Base-by-base conservation (phyloP, 805 yeast species). In the Sungouiella blattae region DNA sequence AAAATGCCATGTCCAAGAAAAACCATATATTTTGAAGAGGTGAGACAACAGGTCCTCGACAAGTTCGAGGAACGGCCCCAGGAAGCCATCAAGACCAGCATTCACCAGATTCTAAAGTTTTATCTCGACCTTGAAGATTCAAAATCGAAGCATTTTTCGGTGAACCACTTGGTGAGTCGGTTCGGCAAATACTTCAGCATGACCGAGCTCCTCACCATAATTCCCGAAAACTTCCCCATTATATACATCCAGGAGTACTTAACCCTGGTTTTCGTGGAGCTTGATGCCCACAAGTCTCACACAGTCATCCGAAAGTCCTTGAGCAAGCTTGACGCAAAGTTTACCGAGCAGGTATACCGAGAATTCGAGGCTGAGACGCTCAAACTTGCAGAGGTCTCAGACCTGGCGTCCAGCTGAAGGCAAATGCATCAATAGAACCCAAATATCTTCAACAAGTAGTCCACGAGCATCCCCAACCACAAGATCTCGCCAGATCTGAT, bases 401-500 rank as follows among this genome's bases (percentile, higher is more conserved):
- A n/a, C n/a, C n/a, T n/a, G n/a, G n/a, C n/a, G n/a, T n/a, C n/a
- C n/a, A n/a, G n/a, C n/a, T n/a, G n/a, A n/a, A n/a, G n/a, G n/a
- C n/a, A n/a, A n/a, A n/a, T n/a, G 22, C 17, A 5, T 51, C 51
- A 72, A 32, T 74, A 50, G 39, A 64, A 58, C 0, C 82, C 82
- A 18, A 64, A 49, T 11, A 71, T 39, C 44, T 67, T 66, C 40
- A 80, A 57, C 18, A 80, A 35, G 51, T 83, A 84, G 55, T 85
- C 94, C 30, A 80, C 43, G 29, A 80, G 54, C 47, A 85, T 71
- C 6, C 91, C 93, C 25, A 67, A 57, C 64, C 84, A 75, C 43
- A 85, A 69, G 29, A 74, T 73, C 52, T 79, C 69, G 0, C 93
- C 94, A 2, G 95, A 85, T 37, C 70, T 69, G 48, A 89, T 83